These are phyloP conservation scores for Auricularia sp. DNA, from an alignment of 768 basidiomycete genomes.

Conservation along the genomic window DNA sequence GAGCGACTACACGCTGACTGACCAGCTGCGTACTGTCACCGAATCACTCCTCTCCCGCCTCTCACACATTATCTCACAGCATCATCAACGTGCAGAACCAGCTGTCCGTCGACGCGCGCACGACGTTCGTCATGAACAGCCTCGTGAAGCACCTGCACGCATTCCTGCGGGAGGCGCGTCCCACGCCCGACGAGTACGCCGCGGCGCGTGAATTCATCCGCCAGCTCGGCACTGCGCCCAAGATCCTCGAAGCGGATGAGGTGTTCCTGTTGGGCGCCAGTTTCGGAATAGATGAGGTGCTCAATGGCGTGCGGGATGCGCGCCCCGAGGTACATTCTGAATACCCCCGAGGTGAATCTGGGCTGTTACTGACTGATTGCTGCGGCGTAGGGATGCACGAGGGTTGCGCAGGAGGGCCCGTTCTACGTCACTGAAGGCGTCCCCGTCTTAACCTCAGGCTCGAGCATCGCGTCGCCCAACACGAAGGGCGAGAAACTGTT, in stretches of 20 bases:
- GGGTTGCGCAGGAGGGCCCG: conserved; percentile 24
- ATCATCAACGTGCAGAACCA: conserved; percentile 20
- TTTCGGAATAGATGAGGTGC: conserved; percentile 26
- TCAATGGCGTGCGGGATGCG: conserved; percentile 27
- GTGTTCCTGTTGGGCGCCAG: conserved; percentile 27
- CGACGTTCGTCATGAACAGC: conserved; percentile 20
- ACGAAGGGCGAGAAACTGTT: conserved; percentile 25
- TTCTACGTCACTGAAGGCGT: conserved; percentile 22
- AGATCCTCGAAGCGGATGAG: conserved; percentile 23
- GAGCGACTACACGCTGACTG: conserved; percentile 24
- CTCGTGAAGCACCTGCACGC: conserved; percentile 27
- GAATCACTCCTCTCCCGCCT: too few species aligned
- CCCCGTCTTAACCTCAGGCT: conserved; percentile 20
- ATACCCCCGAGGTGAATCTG: too few species aligned
- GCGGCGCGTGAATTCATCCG: conserved; percentile 27
- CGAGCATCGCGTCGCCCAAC: conserved; percentile 14
- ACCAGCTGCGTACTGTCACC: conserved; percentile 11
- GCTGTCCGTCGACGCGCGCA: conserved; percentile 20
- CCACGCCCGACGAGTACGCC: conserved; percentile 29
- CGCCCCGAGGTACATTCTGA: conserved; percentile 15
- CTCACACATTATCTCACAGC: not conserved
- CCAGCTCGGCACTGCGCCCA: conserved; percentile 25
- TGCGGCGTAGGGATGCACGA: conserved; percentile 18
- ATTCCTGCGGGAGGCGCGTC: conserved; percentile 26
- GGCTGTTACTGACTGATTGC: too few species aligned